A percentile compares a stretch with the other conserved stretches of the same genome.
Evolutionary conservation across 2,329 filamentous ascomycete species (phyloP).

Genomic region (Cladosporium oxysporum): DNA sequence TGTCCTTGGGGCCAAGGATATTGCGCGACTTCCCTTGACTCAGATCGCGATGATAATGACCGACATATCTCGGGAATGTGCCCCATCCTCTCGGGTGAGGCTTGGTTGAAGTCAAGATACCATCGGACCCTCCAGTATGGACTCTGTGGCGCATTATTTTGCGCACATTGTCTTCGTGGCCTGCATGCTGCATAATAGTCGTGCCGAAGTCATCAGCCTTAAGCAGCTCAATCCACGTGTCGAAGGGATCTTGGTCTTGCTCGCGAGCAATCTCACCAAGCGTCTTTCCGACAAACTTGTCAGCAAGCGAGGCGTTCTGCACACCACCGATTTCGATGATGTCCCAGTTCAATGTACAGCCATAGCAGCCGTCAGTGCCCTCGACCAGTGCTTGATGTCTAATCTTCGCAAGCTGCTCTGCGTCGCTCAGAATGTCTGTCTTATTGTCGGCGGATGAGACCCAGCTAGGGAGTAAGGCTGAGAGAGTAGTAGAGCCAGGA

Average conservation of each 20-base stretch:
- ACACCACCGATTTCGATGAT: conserved; percentile 34
- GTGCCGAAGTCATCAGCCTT: conserved; percentile 32
- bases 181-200: conserved; percentile 32
- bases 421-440: conserved; percentile 27
- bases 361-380: conserved; percentile 33
- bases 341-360: conserved; percentile 32
- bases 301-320: conserved; percentile 24
- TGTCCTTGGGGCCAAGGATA: conserved; percentile 26
- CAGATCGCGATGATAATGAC: conserved; percentile 33
- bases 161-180: conserved; percentile 33
- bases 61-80: conserved; percentile 33
- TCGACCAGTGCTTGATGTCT: conserved; percentile 27
- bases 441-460: conserved; percentile 28
- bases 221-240: conserved; percentile 32
- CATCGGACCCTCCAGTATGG: conserved; percentile 34
- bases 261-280: conserved; percentile 30
- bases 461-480: conserved; percentile 31
- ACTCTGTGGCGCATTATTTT: conserved; percentile 31
- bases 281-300: conserved; percentile 31
- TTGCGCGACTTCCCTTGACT: conserved; percentile 26
- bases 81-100: conserved; percentile 35
- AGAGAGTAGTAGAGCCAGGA: conserved; percentile 32
- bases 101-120: conserved; percentile 33
- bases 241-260: conserved; percentile 28
- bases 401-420: conserved; percentile 27